These are phyloP conservation scores for Tulasnella sp. DNA, from an alignment of 768 basidiomycete genomes.

Conservation along the genomic window DNA sequence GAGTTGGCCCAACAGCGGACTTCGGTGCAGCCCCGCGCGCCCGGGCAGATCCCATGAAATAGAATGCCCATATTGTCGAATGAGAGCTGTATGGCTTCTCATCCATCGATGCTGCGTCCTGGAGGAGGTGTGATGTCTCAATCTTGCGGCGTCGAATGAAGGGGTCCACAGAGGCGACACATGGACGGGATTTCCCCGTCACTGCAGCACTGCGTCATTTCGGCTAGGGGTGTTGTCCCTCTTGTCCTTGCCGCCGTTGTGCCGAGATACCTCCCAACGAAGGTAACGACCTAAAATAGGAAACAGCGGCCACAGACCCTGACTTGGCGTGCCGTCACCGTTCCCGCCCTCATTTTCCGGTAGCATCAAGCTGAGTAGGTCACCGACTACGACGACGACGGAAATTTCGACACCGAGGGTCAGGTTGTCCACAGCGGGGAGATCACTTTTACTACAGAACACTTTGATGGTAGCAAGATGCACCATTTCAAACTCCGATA, in stretches of 20 bases:
- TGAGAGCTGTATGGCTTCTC: neutral
- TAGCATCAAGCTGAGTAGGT: too few species aligned
- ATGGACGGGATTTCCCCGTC: neutral
- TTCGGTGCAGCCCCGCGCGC: too few species aligned
- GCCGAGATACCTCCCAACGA: neutral
- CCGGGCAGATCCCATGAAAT: too few species aligned
- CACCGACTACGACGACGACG: neutral
- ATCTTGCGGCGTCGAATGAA: neutral
- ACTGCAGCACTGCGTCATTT: conserved; percentile 4
- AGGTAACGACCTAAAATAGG: neutral
- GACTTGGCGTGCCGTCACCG: neutral
- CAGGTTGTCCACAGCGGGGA: neutral
- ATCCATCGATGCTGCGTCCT: neutral
- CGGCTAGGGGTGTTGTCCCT: too few species aligned
- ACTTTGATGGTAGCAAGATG: neutral
- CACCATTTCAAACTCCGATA: neutral
- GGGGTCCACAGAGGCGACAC: neutral
- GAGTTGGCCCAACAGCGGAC: too few species aligned
- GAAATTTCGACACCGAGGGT: neutral
- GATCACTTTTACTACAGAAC: neutral
- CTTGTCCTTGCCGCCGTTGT: too few species aligned
- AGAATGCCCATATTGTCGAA: too few species aligned
- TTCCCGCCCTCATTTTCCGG: neutral
- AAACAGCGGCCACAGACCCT: neutral
- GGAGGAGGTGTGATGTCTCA: neutral